Evolutionary conservation across 148 eudicot species (phyloP).

Genomic region (Cornus florida): DNA sequence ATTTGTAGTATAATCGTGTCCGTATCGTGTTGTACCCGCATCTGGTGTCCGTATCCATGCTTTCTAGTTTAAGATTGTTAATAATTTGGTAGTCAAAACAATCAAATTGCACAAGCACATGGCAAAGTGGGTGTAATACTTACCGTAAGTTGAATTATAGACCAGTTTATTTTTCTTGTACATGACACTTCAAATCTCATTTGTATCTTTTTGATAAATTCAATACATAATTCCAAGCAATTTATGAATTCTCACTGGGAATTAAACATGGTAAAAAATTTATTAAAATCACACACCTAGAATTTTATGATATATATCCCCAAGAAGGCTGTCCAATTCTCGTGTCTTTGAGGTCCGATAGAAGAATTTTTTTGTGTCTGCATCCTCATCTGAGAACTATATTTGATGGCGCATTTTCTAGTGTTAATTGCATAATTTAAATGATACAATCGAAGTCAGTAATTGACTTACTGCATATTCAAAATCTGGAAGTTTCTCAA

Average conservation of each 20-base stretch:
- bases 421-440: neutral
- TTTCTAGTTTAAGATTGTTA: neutral
- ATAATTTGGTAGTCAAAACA: constrained; percentile 4
- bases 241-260: constrained; percentile 19
- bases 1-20: too few relatives aligned
- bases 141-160: neutral
- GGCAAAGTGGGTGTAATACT: neutral
- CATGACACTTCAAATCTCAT: neutral
- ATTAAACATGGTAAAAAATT: constrained; percentile 12
- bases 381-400: constrained; percentile 87
- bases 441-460: constrained; percentile 6
- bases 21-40: too few relatives aligned
- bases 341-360: constrained; percentile 89
- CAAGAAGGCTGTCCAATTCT: constrained; percentile 87
- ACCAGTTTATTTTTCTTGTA: neutral
- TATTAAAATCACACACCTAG: constrained; percentile 48
- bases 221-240: constrained; percentile 8
- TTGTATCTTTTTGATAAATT: too few relatives aligned
- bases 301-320: constrained; percentile 96
- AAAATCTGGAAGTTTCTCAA: constrained; percentile 71
- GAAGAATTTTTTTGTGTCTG: constrained; percentile 66
- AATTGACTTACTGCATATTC: constrained; percentile 84
- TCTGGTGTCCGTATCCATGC: too few relatives aligned
- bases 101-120: neutral
- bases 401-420: constrained; percentile 18